A percentile compares a stretch with the other conserved stretches of the same genome.
Evolutionary conservation across 2,329 filamentous ascomycete species (phyloP).

Genomic region (Stagonosporopsis vannaccii): DNA sequence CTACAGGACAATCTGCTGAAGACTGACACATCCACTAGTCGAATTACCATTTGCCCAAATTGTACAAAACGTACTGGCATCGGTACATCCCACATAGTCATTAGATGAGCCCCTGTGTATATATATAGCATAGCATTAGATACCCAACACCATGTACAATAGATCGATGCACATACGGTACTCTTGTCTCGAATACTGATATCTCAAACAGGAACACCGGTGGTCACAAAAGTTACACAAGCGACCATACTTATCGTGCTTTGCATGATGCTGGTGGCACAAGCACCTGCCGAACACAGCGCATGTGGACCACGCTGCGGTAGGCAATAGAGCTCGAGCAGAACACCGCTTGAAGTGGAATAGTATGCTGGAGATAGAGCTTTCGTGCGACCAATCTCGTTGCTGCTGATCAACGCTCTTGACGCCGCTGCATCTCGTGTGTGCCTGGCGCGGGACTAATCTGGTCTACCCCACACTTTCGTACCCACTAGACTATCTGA

Average conservation of each 20-base stretch:
- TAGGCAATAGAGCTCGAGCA: conserved; percentile 6
- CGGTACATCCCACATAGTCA: background rate
- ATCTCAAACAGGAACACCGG: background rate
- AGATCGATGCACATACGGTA: conserved; percentile 1
- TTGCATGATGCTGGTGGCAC: conserved; percentile 10
- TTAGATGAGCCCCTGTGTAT: background rate
- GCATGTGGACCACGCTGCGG: conserved; percentile 8
- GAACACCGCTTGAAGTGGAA: background rate
- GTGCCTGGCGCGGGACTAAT: conserved; percentile 3
- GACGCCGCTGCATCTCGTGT: conserved; percentile 15
- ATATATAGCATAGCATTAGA: background rate
- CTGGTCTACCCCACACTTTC: conserved; percentile 20
- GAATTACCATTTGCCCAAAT: no score
- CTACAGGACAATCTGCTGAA: background rate
- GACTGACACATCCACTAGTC: background rate
- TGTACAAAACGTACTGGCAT: background rate
- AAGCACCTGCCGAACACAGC: conserved; percentile 11
- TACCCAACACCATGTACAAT: conserved; percentile 16
- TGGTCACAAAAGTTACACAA: conserved; percentile 9
- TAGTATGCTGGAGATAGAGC: conserved; percentile 1
- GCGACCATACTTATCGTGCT: conserved; percentile 1
- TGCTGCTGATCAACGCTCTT: conserved; percentile 9
- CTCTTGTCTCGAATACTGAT: background rate
- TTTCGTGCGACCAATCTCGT: conserved; percentile 10
- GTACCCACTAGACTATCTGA: conserved; percentile 11